A percentile compares a stretch with the other conserved stretches of the same genome.
Conservation (phyloP, 108 stramenopile genomes). For the Cyclostephanos invisitatus region DNA sequence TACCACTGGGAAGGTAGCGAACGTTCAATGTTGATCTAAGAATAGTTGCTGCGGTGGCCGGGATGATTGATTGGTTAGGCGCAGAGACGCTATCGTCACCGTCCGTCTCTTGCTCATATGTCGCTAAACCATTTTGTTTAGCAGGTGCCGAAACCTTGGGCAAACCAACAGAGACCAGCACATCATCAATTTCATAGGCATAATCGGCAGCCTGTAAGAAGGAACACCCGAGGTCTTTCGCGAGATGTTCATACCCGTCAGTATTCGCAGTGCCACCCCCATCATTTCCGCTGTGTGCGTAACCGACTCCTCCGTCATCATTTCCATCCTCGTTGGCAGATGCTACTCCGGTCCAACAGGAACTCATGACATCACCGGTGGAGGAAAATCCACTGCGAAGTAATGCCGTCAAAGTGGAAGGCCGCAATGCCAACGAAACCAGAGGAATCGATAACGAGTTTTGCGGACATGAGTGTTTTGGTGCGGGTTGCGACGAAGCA, state of each 20-base stretch:
- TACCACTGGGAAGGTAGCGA: slow-evolving; percentile 6
- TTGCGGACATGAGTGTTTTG: slow-evolving; percentile 1
- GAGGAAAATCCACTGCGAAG: slow-evolving; percentile 67
- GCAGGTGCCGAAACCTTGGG: slow-evolving; percentile 5
- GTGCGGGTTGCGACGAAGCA: background rate
- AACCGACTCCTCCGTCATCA: slow-evolving; percentile 8
- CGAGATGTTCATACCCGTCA: slow-evolving; percentile 6
- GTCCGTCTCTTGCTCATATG: background rate
- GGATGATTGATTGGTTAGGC: background rate
- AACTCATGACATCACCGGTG: slow-evolving; percentile 52
- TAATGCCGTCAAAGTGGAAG: slow-evolving; percentile 65
- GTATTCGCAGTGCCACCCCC: background rate
- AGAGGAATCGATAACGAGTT: slow-evolving; percentile 46
- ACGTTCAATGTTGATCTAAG: slow-evolving; percentile 21
- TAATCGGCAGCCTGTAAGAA: slow-evolving; percentile 37
- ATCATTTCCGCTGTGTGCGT: background rate
- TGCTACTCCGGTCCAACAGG: background rate
- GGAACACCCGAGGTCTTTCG: slow-evolving; percentile 38
- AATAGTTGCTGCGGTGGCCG: slow-evolving; percentile 39
- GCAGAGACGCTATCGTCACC: background rate
- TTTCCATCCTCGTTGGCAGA: slow-evolving; percentile 6
- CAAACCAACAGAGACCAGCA: slow-evolving; percentile 28
- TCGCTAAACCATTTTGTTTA: background rate
- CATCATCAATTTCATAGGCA: slow-evolving; percentile 35
- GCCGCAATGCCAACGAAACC: slow-evolving; percentile 65